Percentiles rank a stretch among this genome's conserved stretches.
Evolutionary conservation across 164 flowering plant species (phyloP).

Genomic region (Brasenia schreberi): DNA sequence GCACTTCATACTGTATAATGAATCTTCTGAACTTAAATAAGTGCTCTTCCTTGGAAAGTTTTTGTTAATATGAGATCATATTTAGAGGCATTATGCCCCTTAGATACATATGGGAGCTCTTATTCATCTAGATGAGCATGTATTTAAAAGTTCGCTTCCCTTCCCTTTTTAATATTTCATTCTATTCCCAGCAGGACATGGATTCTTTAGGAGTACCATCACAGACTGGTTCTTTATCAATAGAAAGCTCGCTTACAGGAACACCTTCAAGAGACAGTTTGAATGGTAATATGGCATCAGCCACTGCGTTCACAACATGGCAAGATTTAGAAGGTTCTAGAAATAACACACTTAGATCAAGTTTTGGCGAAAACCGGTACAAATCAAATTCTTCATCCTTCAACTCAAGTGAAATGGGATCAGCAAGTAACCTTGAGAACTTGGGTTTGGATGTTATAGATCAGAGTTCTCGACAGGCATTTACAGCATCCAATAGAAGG

Average conservation of each 20-base stretch:
- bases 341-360: slow-evolving; percentile 1
- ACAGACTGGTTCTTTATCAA: slow-evolving; percentile 39
- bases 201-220: slow-evolving; percentile 44
- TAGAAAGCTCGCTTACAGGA: slow-evolving; percentile 28
- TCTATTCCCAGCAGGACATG: slow-evolving; percentile 31
- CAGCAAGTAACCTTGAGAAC: slow-evolving; percentile 17
- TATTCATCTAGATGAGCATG: too few relatives aligned
- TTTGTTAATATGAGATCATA: too few relatives aligned
- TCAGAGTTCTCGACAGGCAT: slow-evolving; percentile 10
- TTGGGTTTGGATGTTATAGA: slow-evolving; percentile 12
- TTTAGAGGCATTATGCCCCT: too few relatives aligned
- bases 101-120: too few relatives aligned
- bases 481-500: slow-evolving; percentile 21
- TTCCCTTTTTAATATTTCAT: not conserved
- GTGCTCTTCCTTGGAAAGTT: too few relatives aligned
- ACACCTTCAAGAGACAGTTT: slow-evolving; percentile 20
- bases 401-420: slow-evolving; percentile 20
- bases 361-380: slow-evolving; percentile 17
- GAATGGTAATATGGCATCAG: slow-evolving; percentile 12
- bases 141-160: too few relatives aligned
- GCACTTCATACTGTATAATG: too few relatives aligned
- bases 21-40: too few relatives aligned
- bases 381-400: slow-evolving; percentile 34
- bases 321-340: slow-evolving; percentile 1
- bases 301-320: not conserved